Percentiles rank a stretch among this genome's conserved stretches.
Evolutionary conservation across 306 rosid species (phyloP).

Genomic region (Rosa multiflora): DNA sequence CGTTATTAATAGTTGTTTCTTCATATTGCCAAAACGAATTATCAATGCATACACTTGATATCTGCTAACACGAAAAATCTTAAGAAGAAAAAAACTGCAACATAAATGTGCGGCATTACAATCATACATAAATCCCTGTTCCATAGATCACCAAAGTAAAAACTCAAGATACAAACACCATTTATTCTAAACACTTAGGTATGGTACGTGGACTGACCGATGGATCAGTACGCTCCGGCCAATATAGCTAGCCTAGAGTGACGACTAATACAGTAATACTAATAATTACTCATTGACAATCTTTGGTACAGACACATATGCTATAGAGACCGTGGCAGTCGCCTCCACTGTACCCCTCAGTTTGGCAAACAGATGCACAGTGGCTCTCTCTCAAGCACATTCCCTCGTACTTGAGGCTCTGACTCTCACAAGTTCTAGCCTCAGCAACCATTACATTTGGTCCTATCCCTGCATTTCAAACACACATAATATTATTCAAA

Average conservation of each 20-base stretch:
- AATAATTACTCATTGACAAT: slow-evolving; percentile 10
- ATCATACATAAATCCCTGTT: neutral
- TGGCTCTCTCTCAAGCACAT: too few relatives aligned
- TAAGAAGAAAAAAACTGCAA: neutral
- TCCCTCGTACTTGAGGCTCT: too few relatives aligned
- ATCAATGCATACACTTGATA: neutral
- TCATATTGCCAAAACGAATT: neutral
- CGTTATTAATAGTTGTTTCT: neutral
- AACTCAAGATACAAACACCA: neutral
- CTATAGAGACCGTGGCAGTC: slow-evolving; percentile 14
- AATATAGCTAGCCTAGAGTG: neutral
- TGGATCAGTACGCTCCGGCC: neutral
- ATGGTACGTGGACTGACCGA: neutral
- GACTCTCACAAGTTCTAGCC: too few relatives aligned
- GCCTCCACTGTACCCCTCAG: too few relatives aligned
- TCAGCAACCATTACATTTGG: too few relatives aligned
- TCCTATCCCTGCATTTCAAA: too few relatives aligned
- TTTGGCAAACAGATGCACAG: too few relatives aligned
- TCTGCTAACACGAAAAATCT: neutral
- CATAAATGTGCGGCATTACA: neutral
- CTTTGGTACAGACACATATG: slow-evolving; percentile 53
- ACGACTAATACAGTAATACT: neutral
- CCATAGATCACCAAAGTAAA: neutral
- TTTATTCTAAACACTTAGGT: neutral
- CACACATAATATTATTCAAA: too few relatives aligned